Conservation (phyloP, 2,329 filamentous ascomycete species). For the Diaporthe longicolla region DNA sequence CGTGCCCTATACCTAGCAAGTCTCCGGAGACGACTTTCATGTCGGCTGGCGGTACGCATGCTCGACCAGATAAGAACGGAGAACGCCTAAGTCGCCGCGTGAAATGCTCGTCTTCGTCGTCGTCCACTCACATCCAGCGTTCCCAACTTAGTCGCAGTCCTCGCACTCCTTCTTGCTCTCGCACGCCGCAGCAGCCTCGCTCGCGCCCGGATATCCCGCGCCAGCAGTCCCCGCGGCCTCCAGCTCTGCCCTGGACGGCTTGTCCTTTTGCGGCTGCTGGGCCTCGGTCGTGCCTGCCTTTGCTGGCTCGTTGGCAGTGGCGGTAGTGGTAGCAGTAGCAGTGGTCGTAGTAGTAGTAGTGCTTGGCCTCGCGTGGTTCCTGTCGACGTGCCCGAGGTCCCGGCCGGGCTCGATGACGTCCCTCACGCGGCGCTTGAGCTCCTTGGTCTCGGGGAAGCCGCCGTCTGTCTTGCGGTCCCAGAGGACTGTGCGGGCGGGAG, state of each 20-base stretch:
- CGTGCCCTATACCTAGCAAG: neutral
- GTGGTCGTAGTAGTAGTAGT: neutral
- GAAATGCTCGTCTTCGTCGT: neutral
- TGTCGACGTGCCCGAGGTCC: constrained; percentile 86
- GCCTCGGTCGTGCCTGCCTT: neutral
- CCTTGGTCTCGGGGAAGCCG: constrained; percentile 95
- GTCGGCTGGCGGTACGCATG: too few species aligned
- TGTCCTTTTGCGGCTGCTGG: constrained; percentile 1
- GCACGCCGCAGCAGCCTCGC: constrained; percentile 26
- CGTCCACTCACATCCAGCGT: too few species aligned
- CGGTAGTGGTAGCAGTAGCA: neutral
- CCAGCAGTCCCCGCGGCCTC: constrained; percentile 38
- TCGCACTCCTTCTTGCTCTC: constrained; percentile 38
- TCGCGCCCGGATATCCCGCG: constrained; percentile 37
- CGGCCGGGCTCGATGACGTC: constrained; percentile 85
- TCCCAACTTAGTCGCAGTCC: constrained; percentile 33
- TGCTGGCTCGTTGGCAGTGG: neutral
- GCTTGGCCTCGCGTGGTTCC: constrained; percentile 54
- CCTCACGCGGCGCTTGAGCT: constrained; percentile 86
- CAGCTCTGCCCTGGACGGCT: constrained; percentile 31
- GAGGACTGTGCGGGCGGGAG: constrained; percentile 66
- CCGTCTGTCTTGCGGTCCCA: constrained; percentile 92
- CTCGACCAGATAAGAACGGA: neutral
- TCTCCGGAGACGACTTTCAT: too few species aligned
- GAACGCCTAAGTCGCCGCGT: neutral